These are phyloP conservation scores for Thamnidium elegans DNA, from an alignment of 192 early-diverging fungal species.

Conservation along the genomic window DNA sequence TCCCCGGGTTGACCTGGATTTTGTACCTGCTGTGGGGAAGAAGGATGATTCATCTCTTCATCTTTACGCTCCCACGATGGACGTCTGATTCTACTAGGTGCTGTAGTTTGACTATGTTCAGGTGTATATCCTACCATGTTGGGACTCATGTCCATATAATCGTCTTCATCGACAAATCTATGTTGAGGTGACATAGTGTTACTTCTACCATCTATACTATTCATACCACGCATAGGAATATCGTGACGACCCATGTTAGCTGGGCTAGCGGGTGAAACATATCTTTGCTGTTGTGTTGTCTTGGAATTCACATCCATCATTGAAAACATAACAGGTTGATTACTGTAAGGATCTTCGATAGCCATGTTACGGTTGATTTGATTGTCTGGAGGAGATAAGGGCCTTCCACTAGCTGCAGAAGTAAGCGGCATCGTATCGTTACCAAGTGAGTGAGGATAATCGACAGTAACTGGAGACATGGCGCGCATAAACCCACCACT, in stretches of 20 bases:
- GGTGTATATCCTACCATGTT: neutral
- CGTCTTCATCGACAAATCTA: neutral
- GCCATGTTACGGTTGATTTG: neutral
- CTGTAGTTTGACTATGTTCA: neutral
- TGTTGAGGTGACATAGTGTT: conserved; percentile 5
- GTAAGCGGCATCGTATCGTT: conserved; percentile 21
- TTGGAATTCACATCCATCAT: conserved; percentile 7
- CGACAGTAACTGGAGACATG: conserved; percentile 20
- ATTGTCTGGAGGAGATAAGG: conserved; percentile 10
- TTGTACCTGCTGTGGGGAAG: neutral
- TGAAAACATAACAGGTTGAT: conserved; percentile 13
- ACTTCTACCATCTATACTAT: neutral
- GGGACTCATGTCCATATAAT: conserved; percentile 11
- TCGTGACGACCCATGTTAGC: neutral
- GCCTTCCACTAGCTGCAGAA: conserved; percentile 3
- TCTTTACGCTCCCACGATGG: conserved; percentile 17
- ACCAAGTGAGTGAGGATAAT: conserved; percentile 9
- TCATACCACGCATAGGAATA: conserved; percentile 1
- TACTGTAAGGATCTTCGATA: conserved; percentile 18
- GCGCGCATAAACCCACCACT: conserved; percentile 16
- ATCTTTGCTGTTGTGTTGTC: neutral
- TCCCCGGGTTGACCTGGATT: neutral
- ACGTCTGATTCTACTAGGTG: conserved; percentile 5
- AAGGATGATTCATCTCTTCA: neutral
- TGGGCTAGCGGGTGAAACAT: conserved; percentile 3